Conservation (phyloP, 805 yeast species). For the Cyberlindnera mississippiensis region DNA sequence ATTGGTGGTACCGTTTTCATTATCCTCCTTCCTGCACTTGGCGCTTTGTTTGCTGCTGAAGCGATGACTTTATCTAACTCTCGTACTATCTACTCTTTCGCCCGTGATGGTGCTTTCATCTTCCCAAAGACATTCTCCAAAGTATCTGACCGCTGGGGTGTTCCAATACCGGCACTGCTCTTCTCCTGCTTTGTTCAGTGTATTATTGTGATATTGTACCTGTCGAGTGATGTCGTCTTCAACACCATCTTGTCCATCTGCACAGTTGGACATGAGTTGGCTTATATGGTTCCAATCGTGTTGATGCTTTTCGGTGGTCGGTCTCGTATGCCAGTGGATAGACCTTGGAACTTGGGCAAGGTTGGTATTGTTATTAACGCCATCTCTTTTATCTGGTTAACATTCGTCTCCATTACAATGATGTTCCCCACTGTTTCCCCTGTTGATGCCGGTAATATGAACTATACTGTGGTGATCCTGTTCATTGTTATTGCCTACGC, state of each 20-base stretch:
- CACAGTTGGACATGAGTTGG: constrained; percentile 30
- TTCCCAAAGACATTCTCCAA: constrained; percentile 29
- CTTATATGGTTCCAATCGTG: constrained; percentile 30
- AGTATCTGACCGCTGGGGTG: constrained; percentile 25
- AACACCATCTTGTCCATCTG: constrained; percentile 31
- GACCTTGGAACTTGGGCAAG: constrained; percentile 25
- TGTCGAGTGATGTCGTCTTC: constrained; percentile 31
- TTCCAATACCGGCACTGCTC: constrained; percentile 29
- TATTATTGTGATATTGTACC: constrained; percentile 29
- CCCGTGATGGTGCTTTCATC: constrained; percentile 32
- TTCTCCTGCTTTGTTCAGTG: constrained; percentile 26
- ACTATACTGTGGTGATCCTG: constrained; percentile 26
- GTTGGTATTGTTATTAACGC: constrained; percentile 19
- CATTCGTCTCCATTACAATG: constrained; percentile 23
- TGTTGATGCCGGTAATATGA: constrained; percentile 24
- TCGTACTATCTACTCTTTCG: constrained; percentile 33
- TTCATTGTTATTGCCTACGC: constrained; percentile 24
- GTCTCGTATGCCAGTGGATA: constrained; percentile 17
- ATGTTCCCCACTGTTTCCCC: constrained; percentile 25
- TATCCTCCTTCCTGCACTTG: constrained; percentile 22
- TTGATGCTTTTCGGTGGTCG: constrained; percentile 26
- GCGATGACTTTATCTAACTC: constrained; percentile 31
- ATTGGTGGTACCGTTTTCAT: constrained; percentile 28
- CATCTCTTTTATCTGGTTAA: constrained; percentile 21
- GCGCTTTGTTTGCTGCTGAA: constrained; percentile 26